These are phyloP conservation scores for Xanthoceras sorbifolium DNA, from an alignment of 345 rosid genomes.

Conservation along the genomic window DNA sequence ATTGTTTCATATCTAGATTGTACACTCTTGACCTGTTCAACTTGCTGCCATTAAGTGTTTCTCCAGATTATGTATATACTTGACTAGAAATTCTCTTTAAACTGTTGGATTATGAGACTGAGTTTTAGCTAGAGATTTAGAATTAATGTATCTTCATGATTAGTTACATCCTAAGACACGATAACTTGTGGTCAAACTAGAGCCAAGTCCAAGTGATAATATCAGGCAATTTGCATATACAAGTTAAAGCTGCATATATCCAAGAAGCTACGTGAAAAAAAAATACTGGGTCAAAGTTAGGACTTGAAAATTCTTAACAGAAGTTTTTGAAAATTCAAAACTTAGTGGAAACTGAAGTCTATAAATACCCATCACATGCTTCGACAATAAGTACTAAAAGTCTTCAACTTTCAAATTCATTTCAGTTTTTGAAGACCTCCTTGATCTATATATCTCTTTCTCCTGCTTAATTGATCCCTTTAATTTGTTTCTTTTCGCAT, in stretches of 20 bases:
- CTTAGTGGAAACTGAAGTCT: background rate
- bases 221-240: too few relatives aligned
- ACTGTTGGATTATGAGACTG: background rate
- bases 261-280: background rate
- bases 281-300: background rate
- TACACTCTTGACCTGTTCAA: background rate
- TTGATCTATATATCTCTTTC: background rate
- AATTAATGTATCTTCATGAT: background rate
- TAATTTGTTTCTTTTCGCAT: background rate
- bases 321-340: background rate
- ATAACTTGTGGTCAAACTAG: background rate
- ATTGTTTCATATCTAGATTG: background rate
- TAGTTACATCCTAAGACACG: background rate
- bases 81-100: background rate
- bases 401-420: background rate
- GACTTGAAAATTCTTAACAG: background rate
- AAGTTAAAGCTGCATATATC: background rate
- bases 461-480: background rate
- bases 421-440: background rate
- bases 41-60: background rate
- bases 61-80: background rate
- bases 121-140: background rate
- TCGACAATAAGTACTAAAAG: background rate
- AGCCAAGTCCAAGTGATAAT: background rate
- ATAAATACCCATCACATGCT: background rate